These are phyloP conservation scores for Crithidia acanthocephali DNA, from an alignment of 208 protist genomes.

Conservation along the genomic window DNA sequence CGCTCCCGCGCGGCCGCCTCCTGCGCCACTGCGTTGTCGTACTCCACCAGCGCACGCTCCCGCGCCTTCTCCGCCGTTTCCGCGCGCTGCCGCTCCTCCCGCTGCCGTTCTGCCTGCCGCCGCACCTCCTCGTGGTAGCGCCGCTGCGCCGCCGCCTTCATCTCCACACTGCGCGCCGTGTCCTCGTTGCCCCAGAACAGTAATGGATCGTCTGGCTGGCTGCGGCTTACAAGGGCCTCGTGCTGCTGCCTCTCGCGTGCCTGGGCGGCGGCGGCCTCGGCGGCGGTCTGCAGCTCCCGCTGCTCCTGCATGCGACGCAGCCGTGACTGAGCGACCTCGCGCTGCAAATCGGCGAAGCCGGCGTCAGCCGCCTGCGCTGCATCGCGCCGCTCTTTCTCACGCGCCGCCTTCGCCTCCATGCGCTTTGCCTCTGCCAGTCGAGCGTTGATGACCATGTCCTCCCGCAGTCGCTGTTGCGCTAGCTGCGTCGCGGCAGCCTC, in stretches of 20 bases:
- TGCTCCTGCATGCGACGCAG: conserved; percentile 33
- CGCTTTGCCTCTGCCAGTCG: conserved; percentile 29
- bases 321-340: conserved; percentile 22
- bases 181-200: conserved; percentile 27
- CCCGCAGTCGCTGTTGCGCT: conserved; percentile 27
- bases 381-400: conserved; percentile 27
- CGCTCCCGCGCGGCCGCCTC: conserved; percentile 23
- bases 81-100: conserved; percentile 6
- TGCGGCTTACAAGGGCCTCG: neutral
- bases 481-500: conserved; percentile 16
- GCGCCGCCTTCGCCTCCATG: conserved; percentile 15
- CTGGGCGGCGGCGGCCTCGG: conserved; percentile 15
- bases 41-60: conserved; percentile 25
- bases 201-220: conserved; percentile 8
- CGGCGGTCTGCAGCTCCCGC: conserved; percentile 18
- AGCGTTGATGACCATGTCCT: conserved; percentile 30
- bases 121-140: conserved; percentile 35
- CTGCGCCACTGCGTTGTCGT: conserved; percentile 18
- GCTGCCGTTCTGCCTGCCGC: conserved; percentile 36
- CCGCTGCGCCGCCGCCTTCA: conserved; percentile 6
- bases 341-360: conserved; percentile 28
- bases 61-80: conserved; percentile 21
- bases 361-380: conserved; percentile 16
- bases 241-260: conserved; percentile 16
- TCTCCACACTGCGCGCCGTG: conserved; percentile 1